Conservation (phyloP, 2,329 filamentous ascomycete species). For the Domatiomyces catenatus region DNA sequence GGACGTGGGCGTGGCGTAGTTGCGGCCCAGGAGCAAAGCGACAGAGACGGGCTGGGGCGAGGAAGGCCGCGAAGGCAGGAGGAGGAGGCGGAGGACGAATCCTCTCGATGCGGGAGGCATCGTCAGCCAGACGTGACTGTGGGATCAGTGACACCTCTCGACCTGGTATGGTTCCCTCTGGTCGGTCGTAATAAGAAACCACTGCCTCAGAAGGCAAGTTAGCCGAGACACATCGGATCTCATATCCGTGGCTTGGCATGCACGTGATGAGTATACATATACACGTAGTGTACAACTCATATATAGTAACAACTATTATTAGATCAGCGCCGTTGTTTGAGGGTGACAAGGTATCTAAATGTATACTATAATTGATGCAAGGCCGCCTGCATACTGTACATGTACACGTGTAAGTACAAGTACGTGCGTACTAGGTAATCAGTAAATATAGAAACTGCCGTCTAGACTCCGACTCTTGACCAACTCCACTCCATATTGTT, state of each 20-base stretch:
- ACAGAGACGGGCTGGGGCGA: background rate
- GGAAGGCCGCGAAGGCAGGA: background rate
- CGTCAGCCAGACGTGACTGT: no score
- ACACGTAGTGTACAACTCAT: no score
- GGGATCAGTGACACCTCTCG: background rate
- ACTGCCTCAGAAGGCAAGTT: background rate
- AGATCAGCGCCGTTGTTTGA: background rate
- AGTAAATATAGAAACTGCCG: background rate
- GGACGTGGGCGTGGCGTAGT: background rate
- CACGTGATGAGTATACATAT: no score
- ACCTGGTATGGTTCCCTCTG: no score
- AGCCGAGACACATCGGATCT: background rate
- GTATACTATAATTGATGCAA: background rate
- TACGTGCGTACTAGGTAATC: background rate
- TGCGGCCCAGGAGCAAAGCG: background rate
- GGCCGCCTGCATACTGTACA: no score
- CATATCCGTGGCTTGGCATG: background rate
- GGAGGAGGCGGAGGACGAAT: background rate
- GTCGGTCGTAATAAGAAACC: background rate
- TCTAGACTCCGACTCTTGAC: no score
- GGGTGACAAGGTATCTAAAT: background rate
- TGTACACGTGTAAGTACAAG: no score
- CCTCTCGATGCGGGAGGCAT: slow-evolving; percentile 5
- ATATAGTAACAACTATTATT: background rate
- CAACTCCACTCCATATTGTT: no score